A percentile compares a stretch with the other conserved stretches of the same genome.
These are phyloP conservation scores for Diplodia mutila DNA, from an alignment of 2,329 filamentous ascomycete genomes.

Conservation along the genomic window DNA sequence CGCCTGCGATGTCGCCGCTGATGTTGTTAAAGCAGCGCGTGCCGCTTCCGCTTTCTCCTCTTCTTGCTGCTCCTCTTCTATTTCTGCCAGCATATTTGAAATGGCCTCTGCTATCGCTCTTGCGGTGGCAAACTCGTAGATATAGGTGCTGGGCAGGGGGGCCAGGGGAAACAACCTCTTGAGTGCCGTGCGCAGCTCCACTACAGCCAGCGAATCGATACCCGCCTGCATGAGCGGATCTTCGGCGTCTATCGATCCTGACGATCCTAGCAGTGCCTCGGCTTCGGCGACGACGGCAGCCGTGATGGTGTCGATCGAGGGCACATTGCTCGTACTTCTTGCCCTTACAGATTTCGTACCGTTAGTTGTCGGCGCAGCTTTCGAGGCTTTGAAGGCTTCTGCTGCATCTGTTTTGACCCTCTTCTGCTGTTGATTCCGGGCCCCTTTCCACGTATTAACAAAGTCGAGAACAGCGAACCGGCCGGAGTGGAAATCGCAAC, in stretches of 20 bases:
- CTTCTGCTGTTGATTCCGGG: too few species aligned
- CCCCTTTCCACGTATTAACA: too few species aligned
- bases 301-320: background rate
- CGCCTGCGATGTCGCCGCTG: accelerated
- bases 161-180: background rate
- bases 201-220: background rate
- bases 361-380: too few species aligned
- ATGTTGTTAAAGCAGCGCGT: background rate
- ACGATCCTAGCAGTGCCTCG: background rate
- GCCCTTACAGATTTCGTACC: background rate
- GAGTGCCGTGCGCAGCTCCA: background rate
- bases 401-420: too few species aligned
- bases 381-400: too few species aligned
- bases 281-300: background rate
- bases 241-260: background rate
- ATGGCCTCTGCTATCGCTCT: background rate
- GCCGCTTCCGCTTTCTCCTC: background rate
- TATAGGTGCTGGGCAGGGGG: background rate
- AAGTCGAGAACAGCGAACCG: too few species aligned
- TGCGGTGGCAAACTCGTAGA: background rate
- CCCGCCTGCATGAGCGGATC: background rate
- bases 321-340: background rate
- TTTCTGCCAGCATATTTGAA: background rate
- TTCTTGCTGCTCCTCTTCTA: background rate
- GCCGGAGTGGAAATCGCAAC: too few species aligned